Conservation (phyloP, 352 stramenopile species). For the Phytophthora palmivora region DNA sequence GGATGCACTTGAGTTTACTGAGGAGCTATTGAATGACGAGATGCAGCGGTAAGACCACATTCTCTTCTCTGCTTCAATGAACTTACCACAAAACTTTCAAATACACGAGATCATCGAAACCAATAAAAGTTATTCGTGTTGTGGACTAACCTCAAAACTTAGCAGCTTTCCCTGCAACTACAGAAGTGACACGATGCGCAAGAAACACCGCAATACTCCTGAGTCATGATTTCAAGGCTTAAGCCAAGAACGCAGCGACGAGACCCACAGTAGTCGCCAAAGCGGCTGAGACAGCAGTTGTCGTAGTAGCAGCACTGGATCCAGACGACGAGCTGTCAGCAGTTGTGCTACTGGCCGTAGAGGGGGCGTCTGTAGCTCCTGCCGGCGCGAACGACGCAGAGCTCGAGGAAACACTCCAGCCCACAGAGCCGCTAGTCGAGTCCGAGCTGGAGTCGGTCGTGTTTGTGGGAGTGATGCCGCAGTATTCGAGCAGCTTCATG, state of each 20-base stretch:
- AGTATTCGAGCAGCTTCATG: conserved; percentile 54
- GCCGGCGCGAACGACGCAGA: conserved; percentile 45
- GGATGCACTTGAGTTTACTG: conserved; percentile 84
- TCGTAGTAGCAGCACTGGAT: conserved; percentile 24
- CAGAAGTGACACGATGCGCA: conserved; percentile 18
- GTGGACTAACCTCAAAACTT: conserved; percentile 20
- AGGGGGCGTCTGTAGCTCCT: conserved; percentile 44
- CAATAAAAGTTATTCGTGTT: conserved; percentile 39
- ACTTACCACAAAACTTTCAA: conserved; percentile 7
- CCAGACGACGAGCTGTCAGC: conserved; percentile 22
- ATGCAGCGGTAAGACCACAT: conserved; percentile 48
- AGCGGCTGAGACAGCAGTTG: conserved; percentile 18
- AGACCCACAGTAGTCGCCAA: conserved; percentile 36
- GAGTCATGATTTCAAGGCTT: conserved; percentile 17
- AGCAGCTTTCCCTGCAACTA: conserved; percentile 16
- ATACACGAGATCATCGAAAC: conserved; percentile 10
- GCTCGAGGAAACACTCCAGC: conserved; percentile 34
- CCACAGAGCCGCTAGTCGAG: conserved; percentile 19
- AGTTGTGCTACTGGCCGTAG: conserved; percentile 26
- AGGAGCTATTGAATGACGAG: conserved; percentile 78
- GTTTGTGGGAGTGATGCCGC: conserved; percentile 54
- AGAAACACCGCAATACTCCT: not conserved
- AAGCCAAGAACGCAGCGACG: conserved; percentile 39
- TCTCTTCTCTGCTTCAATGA: conserved; percentile 10
- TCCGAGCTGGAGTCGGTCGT: conserved; percentile 21